These are phyloP conservation scores for Theileria annulata DNA, from an alignment of 169 alveolate genomes.

Conservation along the genomic window DNA sequence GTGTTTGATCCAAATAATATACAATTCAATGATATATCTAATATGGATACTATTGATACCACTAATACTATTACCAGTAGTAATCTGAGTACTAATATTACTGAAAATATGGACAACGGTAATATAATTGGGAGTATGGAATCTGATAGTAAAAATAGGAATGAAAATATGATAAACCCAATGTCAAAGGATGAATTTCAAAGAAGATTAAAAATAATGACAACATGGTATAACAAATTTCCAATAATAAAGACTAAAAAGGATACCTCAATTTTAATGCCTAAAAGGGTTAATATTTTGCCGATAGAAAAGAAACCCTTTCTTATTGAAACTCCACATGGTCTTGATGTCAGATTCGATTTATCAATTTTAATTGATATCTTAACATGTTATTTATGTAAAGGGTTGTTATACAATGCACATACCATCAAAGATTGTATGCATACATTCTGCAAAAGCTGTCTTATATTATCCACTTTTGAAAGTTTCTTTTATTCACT, in stretches of 20 bases:
- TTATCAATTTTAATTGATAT: constrained; percentile 49
- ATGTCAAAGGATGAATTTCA: constrained; percentile 13
- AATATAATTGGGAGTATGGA: not conserved
- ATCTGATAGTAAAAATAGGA: not conserved
- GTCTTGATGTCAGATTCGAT: constrained; percentile 59
- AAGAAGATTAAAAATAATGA: constrained; percentile 6
- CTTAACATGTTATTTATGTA: constrained; percentile 62
- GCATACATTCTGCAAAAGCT: constrained; percentile 74
- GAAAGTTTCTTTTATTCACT: constrained; percentile 23
- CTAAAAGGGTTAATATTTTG: not conserved
- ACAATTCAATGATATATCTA: not conserved
- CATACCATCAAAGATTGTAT: constrained; percentile 71
- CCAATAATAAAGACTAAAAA: constrained; percentile 12
- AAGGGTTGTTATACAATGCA: constrained; percentile 69
- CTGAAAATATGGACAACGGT: not conserved
- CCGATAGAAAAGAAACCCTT: constrained; percentile 1
- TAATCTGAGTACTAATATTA: not conserved
- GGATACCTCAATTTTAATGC: not conserved
- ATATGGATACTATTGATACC: not conserved
- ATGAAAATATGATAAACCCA: not conserved
- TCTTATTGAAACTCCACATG: constrained; percentile 9
- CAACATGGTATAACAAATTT: constrained; percentile 13
- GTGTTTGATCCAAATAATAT: not conserved
- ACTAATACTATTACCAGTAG: not conserved
- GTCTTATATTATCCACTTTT: constrained; percentile 53